Conservation (phyloP, 2,329 filamentous ascomycete species). For the Thelonectria rubi region DNA sequence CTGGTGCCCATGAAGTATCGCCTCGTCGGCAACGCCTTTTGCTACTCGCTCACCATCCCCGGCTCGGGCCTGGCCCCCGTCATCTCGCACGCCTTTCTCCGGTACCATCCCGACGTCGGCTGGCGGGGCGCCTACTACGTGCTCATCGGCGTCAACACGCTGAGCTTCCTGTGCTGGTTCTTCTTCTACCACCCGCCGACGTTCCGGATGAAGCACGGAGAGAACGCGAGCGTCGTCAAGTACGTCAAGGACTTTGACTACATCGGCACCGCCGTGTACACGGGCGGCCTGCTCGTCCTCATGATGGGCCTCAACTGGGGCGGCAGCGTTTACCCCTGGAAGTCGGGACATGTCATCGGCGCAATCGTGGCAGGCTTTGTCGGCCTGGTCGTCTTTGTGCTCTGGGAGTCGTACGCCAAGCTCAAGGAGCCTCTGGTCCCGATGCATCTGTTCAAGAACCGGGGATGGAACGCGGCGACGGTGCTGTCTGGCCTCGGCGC, state of each 20-base stretch:
- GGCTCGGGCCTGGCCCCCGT: slow-evolving; percentile 42
- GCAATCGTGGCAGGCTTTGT: slow-evolving; percentile 43
- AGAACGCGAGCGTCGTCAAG: slow-evolving; percentile 35
- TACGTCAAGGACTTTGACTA: slow-evolving; percentile 46
- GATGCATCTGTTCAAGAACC: slow-evolving; percentile 48
- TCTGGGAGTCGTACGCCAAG: slow-evolving; percentile 41
- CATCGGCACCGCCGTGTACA: slow-evolving; percentile 44
- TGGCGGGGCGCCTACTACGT: slow-evolving; percentile 46
- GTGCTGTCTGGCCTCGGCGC: slow-evolving; percentile 48
- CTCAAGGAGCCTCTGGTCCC: slow-evolving; percentile 49
- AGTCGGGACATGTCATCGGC: slow-evolving; percentile 42
- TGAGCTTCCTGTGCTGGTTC: slow-evolving; percentile 42
- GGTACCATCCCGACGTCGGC: slow-evolving; percentile 36
- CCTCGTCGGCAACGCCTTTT: slow-evolving; percentile 43
- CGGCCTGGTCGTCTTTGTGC: slow-evolving; percentile 37
- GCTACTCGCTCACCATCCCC: slow-evolving; percentile 47
- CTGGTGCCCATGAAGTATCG: slow-evolving; percentile 51
- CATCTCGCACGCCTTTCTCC: slow-evolving; percentile 41
- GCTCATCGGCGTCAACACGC: slow-evolving; percentile 42
- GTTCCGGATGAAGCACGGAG: slow-evolving; percentile 44
- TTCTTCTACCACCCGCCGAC: slow-evolving; percentile 48
- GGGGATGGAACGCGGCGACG: slow-evolving; percentile 44
- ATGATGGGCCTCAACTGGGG: slow-evolving; percentile 47
- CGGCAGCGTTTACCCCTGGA: slow-evolving; percentile 46
- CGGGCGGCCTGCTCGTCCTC: slow-evolving; percentile 43